Evolutionary conservation across 2,329 filamentous ascomycete genomes (phyloP), one percentile per base, ranked within the genome.

Genomic region (Ramularia endophylla): DNA sequence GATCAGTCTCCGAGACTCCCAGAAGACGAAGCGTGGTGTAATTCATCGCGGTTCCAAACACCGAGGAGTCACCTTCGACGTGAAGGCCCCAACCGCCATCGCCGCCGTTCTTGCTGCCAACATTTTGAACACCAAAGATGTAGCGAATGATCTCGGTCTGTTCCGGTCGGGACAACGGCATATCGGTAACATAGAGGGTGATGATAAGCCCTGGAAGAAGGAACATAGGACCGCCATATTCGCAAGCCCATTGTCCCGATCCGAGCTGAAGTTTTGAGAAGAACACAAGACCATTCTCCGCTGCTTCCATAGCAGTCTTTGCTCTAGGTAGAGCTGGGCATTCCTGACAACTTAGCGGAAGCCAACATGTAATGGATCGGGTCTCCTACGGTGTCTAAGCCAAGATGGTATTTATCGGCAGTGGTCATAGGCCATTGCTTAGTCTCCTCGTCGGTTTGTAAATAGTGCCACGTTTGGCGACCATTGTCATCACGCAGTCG

Each of bases 81-180:
- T 98, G 92, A 27, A 98, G 69, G 0, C 92, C 92, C 92, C 92
- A 98, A 5, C 92, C 92, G n/a, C 92, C 90, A 63, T 97, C 87
- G 36, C 85, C 78, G 0, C 85, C 83, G 34, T 62, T 62, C 46
- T 61, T 61, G 15, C 40, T 32, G 38, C 62, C 58, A 7, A 62
- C 20, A 52, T 95, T 72, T 36, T 90, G 87, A 39, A 88, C 81
- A 3, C 87, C 85, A 57, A 87, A 85, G 1, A 98, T 72, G 65
- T 98, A 98, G 54, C 90, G 87, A 61, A 83, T 90, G 59, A 98
- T 94, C 64, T 95, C 92, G 32, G 80, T 87, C 16, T 83, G 81
- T 62, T 88, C 83, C 44, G 85, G 79, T 47, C 80, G 77, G 1
- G 88, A 81, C 43, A 98, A 86, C 3, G 85, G 84, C 38, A 87